Evolutionary conservation across 768 basidiomycete genomes (phyloP).

Genomic region (Hygrocybe punicea): DNA sequence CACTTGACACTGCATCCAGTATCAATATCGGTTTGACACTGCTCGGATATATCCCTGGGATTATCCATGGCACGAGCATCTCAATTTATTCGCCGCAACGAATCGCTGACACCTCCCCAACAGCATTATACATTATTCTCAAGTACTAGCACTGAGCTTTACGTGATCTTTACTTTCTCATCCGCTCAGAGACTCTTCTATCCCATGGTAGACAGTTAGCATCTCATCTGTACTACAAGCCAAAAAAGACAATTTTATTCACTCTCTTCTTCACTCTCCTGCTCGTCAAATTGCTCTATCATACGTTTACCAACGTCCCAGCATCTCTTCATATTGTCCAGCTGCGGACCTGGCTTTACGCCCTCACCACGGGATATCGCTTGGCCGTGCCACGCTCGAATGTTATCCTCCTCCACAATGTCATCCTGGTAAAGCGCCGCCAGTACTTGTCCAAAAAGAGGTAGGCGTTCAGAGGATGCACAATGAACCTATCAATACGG

Average conservation of each 20-base stretch:
- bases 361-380: conserved; percentile 54
- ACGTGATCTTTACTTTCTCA: background rate
- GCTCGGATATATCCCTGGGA: conserved; percentile 69
- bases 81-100: background rate
- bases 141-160: conserved; percentile 50
- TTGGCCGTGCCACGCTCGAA: conserved; percentile 78
- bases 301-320: conserved; percentile 69
- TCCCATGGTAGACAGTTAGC: too few species aligned
- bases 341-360: conserved; percentile 35
- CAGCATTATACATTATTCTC: conserved; percentile 78
- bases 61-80: conserved; percentile 57
- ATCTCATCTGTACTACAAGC: background rate
- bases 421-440: conserved; percentile 89
- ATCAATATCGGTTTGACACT: conserved; percentile 82
- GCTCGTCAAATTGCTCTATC: conserved; percentile 79
- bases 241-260: conserved; percentile 1
- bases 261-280: conserved; percentile 47
- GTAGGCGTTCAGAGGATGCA: conserved; percentile 55
- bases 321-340: conserved; percentile 61
- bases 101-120: conserved; percentile 13
- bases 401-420: conserved; percentile 84
- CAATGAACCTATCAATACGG: conserved; percentile 61
- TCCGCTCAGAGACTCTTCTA: background rate
- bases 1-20: conserved; percentile 22
- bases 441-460: conserved; percentile 81